Evolutionary conservation across 495 filamentous ascomycete species (phyloP).

Genomic region (Penicillium lagena): DNA sequence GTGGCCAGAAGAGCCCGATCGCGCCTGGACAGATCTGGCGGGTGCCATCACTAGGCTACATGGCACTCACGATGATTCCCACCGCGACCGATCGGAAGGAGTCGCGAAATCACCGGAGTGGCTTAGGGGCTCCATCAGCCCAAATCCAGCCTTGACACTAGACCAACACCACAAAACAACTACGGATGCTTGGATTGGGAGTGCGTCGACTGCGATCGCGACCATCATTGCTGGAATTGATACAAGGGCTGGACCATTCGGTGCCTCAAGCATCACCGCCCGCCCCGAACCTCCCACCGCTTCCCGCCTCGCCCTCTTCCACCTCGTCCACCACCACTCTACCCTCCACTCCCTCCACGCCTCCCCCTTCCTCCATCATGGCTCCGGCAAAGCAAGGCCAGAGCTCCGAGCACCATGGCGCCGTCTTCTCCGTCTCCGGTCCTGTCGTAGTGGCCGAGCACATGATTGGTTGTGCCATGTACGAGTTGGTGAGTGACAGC

Average conservation of each 20-base stretch:
- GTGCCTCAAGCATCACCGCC: slow-evolving; percentile 25
- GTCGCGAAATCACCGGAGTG: not conserved
- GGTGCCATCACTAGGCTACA: no score
- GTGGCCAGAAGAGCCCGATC: no score
- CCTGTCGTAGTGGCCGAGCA: slow-evolving; percentile 96
- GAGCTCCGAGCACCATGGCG: slow-evolving; percentile 34
- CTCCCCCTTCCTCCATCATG: slow-evolving; percentile 46
- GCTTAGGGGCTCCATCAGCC: not conserved
- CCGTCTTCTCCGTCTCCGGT: slow-evolving; percentile 50
- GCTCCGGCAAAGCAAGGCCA: slow-evolving; percentile 44
- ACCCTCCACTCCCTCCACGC: slow-evolving; percentile 27
- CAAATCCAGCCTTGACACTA: not conserved
- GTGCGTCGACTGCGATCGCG: slow-evolving; percentile 59
- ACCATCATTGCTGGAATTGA: slow-evolving; percentile 67
- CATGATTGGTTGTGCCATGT: slow-evolving; percentile 99
- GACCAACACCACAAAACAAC: slow-evolving; percentile 1
- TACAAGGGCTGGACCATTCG: slow-evolving; percentile 35
- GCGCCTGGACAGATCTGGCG: no score
- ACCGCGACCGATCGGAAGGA: no score
- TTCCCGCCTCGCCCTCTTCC: slow-evolving; percentile 45
- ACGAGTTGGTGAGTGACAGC: slow-evolving; percentile 71
- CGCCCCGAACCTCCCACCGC: slow-evolving; percentile 44
- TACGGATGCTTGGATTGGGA: slow-evolving; percentile 51
- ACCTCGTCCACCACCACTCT: slow-evolving; percentile 28
- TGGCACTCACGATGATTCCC: no score